Evolutionary conservation across 495 filamentous ascomycete genomes (phyloP).

Genomic region (Neurospora sp.): DNA sequence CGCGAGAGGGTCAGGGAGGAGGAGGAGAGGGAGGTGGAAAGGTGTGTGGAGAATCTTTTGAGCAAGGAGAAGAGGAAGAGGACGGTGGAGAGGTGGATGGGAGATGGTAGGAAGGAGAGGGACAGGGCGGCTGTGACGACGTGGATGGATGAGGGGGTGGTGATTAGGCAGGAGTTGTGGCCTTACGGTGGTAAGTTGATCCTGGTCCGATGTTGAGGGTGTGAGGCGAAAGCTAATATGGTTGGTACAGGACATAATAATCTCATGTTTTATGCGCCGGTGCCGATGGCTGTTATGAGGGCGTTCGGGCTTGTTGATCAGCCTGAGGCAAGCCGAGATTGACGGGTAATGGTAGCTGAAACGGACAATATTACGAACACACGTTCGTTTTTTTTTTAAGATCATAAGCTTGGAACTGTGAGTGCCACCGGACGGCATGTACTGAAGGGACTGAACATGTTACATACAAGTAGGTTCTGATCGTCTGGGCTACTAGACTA

Average conservation of each 20-base stretch:
- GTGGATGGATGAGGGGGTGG: slow-evolving; percentile 31
- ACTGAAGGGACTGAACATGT: too few relatives aligned
- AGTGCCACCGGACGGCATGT: too few relatives aligned
- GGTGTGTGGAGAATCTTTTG: slow-evolving; percentile 10
- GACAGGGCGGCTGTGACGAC: slow-evolving; percentile 26
- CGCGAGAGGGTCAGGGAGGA: slow-evolving; percentile 2
- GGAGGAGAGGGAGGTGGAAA: slow-evolving; percentile 13
- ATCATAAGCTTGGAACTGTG: too few relatives aligned
- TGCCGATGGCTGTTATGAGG: slow-evolving; percentile 53
- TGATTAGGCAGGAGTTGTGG: slow-evolving; percentile 43
- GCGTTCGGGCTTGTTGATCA: slow-evolving; percentile 38
- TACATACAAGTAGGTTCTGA: too few relatives aligned
- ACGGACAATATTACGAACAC: too few relatives aligned
- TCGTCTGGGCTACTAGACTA: too few relatives aligned
- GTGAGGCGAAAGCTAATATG: neutral
- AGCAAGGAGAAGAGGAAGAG: slow-evolving; percentile 28
- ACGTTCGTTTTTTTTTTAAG: too few relatives aligned
- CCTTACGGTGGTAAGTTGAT: slow-evolving; percentile 45
- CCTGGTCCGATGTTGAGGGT: neutral
- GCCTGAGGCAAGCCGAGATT: too few relatives aligned
- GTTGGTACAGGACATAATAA: slow-evolving; percentile 45
- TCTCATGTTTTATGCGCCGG: slow-evolving; percentile 41
- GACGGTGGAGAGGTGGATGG: slow-evolving; percentile 27
- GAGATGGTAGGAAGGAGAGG: neutral
- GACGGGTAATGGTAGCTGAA: too few relatives aligned